A percentile compares a stretch with the other conserved stretches of the same genome.
Evolutionary conservation across 164 flowering plant genomes (phyloP).

Genomic region (Berberis thunbergii): DNA sequence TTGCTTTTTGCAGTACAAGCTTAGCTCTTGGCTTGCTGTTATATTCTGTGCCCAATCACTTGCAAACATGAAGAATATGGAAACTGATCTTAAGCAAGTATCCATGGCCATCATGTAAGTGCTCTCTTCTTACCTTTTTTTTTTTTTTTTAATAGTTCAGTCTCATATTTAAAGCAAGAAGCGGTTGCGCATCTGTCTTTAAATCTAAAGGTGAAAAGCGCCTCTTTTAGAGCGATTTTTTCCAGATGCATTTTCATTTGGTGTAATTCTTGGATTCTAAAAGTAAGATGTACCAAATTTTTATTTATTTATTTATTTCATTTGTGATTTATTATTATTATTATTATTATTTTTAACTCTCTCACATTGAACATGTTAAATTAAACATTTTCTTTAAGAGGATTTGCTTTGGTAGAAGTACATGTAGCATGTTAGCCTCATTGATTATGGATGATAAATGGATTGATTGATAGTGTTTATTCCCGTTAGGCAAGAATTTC

Average conservation of each 20-base stretch:
- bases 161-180: neutral
- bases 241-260: no score
- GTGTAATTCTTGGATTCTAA: no score
- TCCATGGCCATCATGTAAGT: slow-evolving; percentile 93
- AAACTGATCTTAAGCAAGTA: slow-evolving; percentile 82
- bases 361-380: no score
- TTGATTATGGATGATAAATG: neutral
- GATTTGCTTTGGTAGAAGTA: neutral
- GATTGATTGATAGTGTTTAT: neutral
- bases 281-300: no score
- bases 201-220: no score
- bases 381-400: neutral
- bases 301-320: no score
- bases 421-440: neutral
- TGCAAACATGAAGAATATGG: slow-evolving; percentile 82
- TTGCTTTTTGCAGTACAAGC: slow-evolving; percentile 62
- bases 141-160: slow-evolving; percentile 6
- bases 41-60: slow-evolving; percentile 88
- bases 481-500: neutral
- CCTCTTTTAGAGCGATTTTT: no score
- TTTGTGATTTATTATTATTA: no score
- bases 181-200: no score
- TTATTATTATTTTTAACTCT: no score
- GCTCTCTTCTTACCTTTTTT: no score
- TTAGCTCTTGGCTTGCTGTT: slow-evolving; percentile 90